phyloP scores from a whole-genome alignment of 176 grass and related monocot genomes.

The Oryza longistaminata region DNA sequence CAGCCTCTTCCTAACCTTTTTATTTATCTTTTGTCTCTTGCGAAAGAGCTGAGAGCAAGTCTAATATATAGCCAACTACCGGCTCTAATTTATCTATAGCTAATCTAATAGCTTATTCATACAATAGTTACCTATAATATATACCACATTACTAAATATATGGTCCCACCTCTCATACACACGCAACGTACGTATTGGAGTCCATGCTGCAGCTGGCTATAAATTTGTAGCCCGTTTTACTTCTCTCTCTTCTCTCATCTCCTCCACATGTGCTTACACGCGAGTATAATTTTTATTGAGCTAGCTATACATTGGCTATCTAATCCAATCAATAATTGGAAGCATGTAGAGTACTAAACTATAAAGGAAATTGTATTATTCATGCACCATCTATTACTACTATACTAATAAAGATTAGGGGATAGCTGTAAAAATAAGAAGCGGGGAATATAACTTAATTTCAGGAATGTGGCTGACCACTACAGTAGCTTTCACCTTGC shows the following conservation, averaged over 20 bases:
- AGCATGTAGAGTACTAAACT: background rate
- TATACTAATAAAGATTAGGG: background rate
- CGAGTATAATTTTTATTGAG: background rate
- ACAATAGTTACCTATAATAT: too few relatives aligned
- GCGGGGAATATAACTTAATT: background rate
- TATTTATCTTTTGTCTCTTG: background rate
- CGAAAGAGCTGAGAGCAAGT: too few relatives aligned
- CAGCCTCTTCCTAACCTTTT: background rate
- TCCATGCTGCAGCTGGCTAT: too few relatives aligned
- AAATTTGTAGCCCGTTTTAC: too few relatives aligned
- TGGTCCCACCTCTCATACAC: too few relatives aligned
- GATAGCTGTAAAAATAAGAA: background rate
- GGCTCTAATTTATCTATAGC: too few relatives aligned
- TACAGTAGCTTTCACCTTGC: background rate
- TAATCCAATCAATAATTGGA: background rate
- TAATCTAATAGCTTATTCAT: too few relatives aligned
- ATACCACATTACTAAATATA: too few relatives aligned
- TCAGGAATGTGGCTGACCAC: background rate
- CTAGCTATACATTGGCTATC: background rate
- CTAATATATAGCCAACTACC: too few relatives aligned
- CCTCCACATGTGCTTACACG: too few relatives aligned
- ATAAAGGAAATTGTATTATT: background rate
- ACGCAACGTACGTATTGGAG: too few relatives aligned
- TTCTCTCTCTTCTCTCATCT: too few relatives aligned
- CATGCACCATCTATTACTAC: background rate